These are phyloP conservation scores for Glycine soja DNA, from an alignment of 306 rosid species.

Conservation along the genomic window DNA sequence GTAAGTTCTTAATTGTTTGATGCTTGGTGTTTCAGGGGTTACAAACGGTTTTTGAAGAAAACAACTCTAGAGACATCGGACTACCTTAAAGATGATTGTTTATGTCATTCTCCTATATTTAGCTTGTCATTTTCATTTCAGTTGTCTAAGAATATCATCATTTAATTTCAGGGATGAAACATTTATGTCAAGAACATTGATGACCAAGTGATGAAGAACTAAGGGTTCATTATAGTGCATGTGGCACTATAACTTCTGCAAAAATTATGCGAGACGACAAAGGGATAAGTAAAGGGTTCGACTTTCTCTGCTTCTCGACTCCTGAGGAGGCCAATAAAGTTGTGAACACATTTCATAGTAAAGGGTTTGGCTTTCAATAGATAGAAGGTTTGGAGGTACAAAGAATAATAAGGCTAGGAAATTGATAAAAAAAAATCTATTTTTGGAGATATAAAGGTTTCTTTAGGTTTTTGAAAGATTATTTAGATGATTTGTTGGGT, in stretches of 20 bases:
- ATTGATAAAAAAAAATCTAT: not conserved
- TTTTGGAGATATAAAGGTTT: not conserved
- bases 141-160: slow-evolving; percentile 33
- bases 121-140: slow-evolving; percentile 12
- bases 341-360: slow-evolving; percentile 81
- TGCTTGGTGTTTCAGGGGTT: slow-evolving; percentile 73
- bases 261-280: slow-evolving; percentile 80
- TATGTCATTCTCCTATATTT: slow-evolving; percentile 23
- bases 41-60: slow-evolving; percentile 82
- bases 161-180: slow-evolving; percentile 72
- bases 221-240: slow-evolving; percentile 63
- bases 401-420: not conserved
- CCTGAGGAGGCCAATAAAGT: slow-evolving; percentile 92
- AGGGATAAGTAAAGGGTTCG: slow-evolving; percentile 88
- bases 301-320: slow-evolving; percentile 86
- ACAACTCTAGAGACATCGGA: slow-evolving; percentile 77
- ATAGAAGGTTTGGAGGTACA: not conserved
- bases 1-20: slow-evolving; percentile 27
- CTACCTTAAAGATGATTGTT: slow-evolving; percentile 83
- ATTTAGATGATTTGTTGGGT: slow-evolving; percentile 20
- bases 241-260: slow-evolving; percentile 86
- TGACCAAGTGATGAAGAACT: slow-evolving; percentile 79
- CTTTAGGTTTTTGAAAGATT: not conserved
- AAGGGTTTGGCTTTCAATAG: too few relatives aligned
- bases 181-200: slow-evolving; percentile 89